Evolutionary conservation across 1,139 yeast genomes (phyloP).

Genomic region (Candida tropicalis): DNA sequence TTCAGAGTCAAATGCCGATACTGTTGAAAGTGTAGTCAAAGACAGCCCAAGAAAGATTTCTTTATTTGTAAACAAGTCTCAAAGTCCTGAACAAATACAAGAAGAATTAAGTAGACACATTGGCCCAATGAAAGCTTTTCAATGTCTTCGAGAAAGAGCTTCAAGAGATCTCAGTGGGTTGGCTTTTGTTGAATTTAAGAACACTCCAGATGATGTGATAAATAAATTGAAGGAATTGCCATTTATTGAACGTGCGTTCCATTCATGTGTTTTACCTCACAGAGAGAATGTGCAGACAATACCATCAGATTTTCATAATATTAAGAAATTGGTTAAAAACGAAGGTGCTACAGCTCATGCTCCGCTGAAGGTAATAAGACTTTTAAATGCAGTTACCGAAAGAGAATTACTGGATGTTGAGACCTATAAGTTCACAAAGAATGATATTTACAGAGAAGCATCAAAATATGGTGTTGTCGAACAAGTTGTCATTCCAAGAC

Average conservation of each 20-base stretch:
- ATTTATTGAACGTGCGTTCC: constrained; percentile 28
- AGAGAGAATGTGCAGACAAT: constrained; percentile 40
- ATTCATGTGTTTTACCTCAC: constrained; percentile 35
- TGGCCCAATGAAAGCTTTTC: constrained; percentile 30
- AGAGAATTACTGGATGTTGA: constrained; percentile 61
- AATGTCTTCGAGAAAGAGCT: constrained; percentile 38
- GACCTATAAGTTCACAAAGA: constrained; percentile 47
- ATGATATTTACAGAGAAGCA: constrained; percentile 50
- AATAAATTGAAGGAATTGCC: constrained; percentile 19
- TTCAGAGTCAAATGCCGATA: constrained; percentile 22
- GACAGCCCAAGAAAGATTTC: constrained; percentile 44
- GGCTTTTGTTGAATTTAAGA: constrained; percentile 40
- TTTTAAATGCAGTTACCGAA: constrained; percentile 67
- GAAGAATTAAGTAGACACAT: constrained; percentile 25
- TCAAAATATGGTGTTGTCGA: constrained; percentile 54
- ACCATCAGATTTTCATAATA: constrained; percentile 33
- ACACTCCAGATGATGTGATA: constrained; percentile 17
- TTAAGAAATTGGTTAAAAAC: constrained; percentile 37
- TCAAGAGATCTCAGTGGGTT: constrained; percentile 42
- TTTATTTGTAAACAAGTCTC: constrained; percentile 26
- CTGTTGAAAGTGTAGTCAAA: constrained; percentile 24
- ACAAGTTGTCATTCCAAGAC: constrained; percentile 67
- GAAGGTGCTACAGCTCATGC: constrained; percentile 39
- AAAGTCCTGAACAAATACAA: constrained; percentile 30
- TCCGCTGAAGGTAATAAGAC: constrained; percentile 59